Evolutionary conservation across 129 eudicot genomes (phyloP), one percentile per base, ranked within the genome.

Genomic region (Glebionis coronaria): DNA sequence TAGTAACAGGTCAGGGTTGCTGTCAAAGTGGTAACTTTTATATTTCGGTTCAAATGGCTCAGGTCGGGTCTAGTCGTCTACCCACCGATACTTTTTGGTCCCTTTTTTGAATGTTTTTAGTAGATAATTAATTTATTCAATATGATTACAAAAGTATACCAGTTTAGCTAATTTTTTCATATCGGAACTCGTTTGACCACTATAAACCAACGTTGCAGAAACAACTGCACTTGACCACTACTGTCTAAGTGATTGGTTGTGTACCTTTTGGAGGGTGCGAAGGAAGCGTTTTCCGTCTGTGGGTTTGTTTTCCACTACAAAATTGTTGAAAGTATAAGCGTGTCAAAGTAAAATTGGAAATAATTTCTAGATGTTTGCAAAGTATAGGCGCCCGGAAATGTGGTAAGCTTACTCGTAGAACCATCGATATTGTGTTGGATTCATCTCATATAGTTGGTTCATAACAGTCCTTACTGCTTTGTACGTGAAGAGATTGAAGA

Each of bases 371-470:
- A 28, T 35, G 54, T n/a, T 35, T 62, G 51, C 10, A 73, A 53
- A 54, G 18, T n/a, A 44, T 25, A 42, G 2, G 71, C 53, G 38
- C 20, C 13, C 1, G 7, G 9, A 72, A 38, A 63, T 13, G 38
- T 15, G 56, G 64, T 62, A 53, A 52, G 76, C 88, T 71, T 88
- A 92, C 98, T 85, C 80, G 68, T 85, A 71, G 25, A 92, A 84
- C 98, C 96, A 92, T 15, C 81, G 82, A 65, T 92, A 84, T 56
- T 83, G 74, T 23, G 88, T 75, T 21, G 95, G 95, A 60, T 92
- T 84, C 91, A 82, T 83, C 85, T 92, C 89, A 50, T 92, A 83
- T 20, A 92, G 91, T 85, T 92, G 89, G 74, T 83, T 78, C 71
- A 85, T 59, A 15, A 88, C 87, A 61, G 87, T 88, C 82, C 89